Evolutionary conservation across 257 asterid species (phyloP).

Genomic region (Jaltomata sinuosa): DNA sequence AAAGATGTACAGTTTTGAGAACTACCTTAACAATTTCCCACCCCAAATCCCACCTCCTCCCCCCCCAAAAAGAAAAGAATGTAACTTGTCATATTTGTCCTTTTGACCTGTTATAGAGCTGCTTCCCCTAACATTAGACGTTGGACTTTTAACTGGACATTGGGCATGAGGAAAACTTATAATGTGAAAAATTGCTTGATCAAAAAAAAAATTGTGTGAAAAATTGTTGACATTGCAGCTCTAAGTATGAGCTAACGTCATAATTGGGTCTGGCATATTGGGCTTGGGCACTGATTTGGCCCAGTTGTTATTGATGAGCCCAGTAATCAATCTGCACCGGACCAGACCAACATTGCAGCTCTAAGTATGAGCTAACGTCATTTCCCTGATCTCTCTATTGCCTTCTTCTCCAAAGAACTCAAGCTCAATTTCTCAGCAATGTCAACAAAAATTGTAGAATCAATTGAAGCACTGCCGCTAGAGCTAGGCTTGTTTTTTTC

Average conservation of each 20-base stretch:
- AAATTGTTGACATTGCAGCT: too few relatives aligned
- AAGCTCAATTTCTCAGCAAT: too few relatives aligned
- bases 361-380: too few relatives aligned
- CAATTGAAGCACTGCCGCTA: not conserved
- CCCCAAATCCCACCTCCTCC: not conserved
- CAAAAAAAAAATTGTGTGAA: not conserved
- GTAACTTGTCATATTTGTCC: not conserved
- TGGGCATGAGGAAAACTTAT: not conserved
- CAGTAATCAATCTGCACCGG: too few relatives aligned
- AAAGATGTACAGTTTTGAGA: not conserved
- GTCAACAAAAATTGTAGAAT: not conserved
- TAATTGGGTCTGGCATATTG: too few relatives aligned
- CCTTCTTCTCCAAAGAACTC: too few relatives aligned
- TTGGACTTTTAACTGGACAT: not conserved
- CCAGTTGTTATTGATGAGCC: too few relatives aligned
- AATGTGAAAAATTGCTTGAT: not conserved
- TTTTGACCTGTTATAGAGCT: not conserved
- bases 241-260: too few relatives aligned
- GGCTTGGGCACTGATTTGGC: too few relatives aligned
- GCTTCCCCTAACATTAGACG: not conserved
- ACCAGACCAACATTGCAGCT: too few relatives aligned
- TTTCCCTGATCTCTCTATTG: too few relatives aligned
- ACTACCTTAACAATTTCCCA: not conserved
- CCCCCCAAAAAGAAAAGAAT: not conserved
- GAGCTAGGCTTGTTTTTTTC: not conserved